Conservation (phyloP, 805 yeast species). For the Myxozyma sirexii region DNA sequence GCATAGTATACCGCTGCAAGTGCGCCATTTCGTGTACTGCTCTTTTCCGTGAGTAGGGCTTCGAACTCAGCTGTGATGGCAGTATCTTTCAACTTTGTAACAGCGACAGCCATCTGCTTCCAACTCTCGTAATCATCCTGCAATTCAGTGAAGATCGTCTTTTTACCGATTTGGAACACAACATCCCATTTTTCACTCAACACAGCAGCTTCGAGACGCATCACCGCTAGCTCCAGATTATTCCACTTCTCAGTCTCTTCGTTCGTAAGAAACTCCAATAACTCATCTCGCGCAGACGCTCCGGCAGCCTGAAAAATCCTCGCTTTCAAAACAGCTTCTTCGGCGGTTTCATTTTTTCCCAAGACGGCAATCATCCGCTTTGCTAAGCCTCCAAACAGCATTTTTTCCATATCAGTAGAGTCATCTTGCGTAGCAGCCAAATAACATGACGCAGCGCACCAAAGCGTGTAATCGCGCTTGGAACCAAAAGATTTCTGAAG, state of each 20-base stretch:
- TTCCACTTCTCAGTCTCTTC: slow-evolving; percentile 38
- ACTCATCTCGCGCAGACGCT: slow-evolving; percentile 41
- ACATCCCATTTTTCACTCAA: slow-evolving; percentile 48
- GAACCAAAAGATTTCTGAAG: slow-evolving; percentile 25
- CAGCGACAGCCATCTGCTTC: slow-evolving; percentile 57
- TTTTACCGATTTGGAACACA: slow-evolving; percentile 48
- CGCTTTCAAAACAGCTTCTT: slow-evolving; percentile 66
- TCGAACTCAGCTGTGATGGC: slow-evolving; percentile 42
- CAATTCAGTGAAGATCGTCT: slow-evolving; percentile 47
- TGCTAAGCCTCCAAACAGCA: slow-evolving; percentile 63
- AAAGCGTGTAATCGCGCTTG: slow-evolving; percentile 19
- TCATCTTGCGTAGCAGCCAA: slow-evolving; percentile 39
- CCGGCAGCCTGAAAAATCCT: slow-evolving; percentile 45
- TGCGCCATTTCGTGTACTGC: slow-evolving; percentile 57
- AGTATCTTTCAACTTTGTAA: slow-evolving; percentile 40
- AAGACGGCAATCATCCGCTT: slow-evolving; percentile 56
- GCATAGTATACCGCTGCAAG: slow-evolving; percentile 57
- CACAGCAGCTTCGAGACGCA: slow-evolving; percentile 48
- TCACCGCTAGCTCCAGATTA: slow-evolving; percentile 64
- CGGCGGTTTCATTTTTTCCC: slow-evolving; percentile 58
- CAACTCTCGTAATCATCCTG: slow-evolving; percentile 81
- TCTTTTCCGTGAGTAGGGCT: slow-evolving; percentile 40
- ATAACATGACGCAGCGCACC: slow-evolving; percentile 25
- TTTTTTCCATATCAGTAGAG: slow-evolving; percentile 50
- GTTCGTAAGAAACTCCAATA: slow-evolving; percentile 41